These are phyloP conservation scores for Carex parvula DNA, from an alignment of 176 grass and related monocot species.

Conservation along the genomic window DNA sequence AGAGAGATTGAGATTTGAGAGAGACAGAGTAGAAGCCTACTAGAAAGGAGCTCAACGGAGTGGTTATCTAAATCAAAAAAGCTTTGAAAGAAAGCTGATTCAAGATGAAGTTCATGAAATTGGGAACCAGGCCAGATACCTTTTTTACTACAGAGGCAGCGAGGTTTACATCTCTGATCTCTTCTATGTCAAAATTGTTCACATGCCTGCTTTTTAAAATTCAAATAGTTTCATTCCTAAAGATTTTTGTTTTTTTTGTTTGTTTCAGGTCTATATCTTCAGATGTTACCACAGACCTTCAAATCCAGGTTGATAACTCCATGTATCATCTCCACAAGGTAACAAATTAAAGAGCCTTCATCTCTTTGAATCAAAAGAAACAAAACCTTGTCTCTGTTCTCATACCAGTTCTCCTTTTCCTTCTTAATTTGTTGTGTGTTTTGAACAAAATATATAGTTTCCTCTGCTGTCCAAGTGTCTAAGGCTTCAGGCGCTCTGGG, in stretches of 20 bases:
- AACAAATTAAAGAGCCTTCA: not conserved
- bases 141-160: slow-evolving; percentile 67
- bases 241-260: not conserved
- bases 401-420: not conserved
- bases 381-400: not conserved
- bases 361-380: not conserved
- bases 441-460: slow-evolving; percentile 42
- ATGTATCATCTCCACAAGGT: slow-evolving; percentile 93
- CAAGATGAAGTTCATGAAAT: slow-evolving; percentile 99
- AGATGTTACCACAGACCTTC: slow-evolving; percentile 83
- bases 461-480: slow-evolving; percentile 89
- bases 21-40: not conserved
- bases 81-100: slow-evolving; percentile 40
- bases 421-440: not conserved
- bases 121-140: slow-evolving; percentile 68
- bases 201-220: not conserved
- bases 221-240: not conserved
- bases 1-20: slow-evolving; percentile 8
- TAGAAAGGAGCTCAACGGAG: not conserved
- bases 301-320: slow-evolving; percentile 61
- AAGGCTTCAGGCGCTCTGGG: slow-evolving; percentile 68
- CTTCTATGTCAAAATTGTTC: slow-evolving; percentile 16
- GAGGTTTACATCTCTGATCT: slow-evolving; percentile 39
- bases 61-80: not conserved
- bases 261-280: slow-evolving; percentile 71